Evolutionary conservation across 257 asterid species (phyloP).

Genomic region (Salvia rosmarinus): DNA sequence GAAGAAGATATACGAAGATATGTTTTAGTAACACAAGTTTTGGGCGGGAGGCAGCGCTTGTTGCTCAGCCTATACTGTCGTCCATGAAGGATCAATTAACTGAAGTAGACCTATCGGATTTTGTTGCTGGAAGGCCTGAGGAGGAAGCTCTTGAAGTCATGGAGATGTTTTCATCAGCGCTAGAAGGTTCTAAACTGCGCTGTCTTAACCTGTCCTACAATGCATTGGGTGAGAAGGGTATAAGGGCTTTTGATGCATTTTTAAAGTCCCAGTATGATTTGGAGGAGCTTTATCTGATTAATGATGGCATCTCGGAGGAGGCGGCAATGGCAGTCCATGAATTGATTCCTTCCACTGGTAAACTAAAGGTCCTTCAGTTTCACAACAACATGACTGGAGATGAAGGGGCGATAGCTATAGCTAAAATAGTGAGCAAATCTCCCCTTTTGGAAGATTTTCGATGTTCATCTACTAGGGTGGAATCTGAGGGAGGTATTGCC

Average conservation of each 20-base stretch:
- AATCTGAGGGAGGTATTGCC: slow-evolving; percentile 79
- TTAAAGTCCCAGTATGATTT: slow-evolving; percentile 65
- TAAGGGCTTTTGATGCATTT: slow-evolving; percentile 76
- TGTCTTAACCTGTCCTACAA: slow-evolving; percentile 78
- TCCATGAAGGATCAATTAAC: slow-evolving; percentile 68
- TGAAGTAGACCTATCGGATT: slow-evolving; percentile 91
- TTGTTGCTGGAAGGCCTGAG: slow-evolving; percentile 84
- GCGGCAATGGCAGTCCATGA: slow-evolving; percentile 80
- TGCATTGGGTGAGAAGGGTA: slow-evolving; percentile 94
- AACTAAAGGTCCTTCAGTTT: slow-evolving; percentile 72
- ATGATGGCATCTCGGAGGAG: slow-evolving; percentile 89
- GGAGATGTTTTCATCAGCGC: slow-evolving; percentile 70
- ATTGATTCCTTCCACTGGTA: slow-evolving; percentile 75
- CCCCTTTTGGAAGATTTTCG: slow-evolving; percentile 75
- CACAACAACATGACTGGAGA: slow-evolving; percentile 96
- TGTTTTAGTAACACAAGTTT: slow-evolving; percentile 94
- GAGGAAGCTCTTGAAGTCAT: slow-evolving; percentile 93
- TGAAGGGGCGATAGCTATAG: slow-evolving; percentile 83
- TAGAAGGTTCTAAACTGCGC: slow-evolving; percentile 67
- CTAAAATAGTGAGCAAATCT: slow-evolving; percentile 61
- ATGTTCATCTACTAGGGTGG: slow-evolving; percentile 90
- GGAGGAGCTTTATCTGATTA: slow-evolving; percentile 89
- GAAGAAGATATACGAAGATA: slow-evolving; percentile 61
- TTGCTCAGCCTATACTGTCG: slow-evolving; percentile 70
- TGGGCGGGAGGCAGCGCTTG: slow-evolving; percentile 76